Evolutionary conservation across 2,329 filamentous ascomycete genomes (phyloP).

Genomic region (Hypocreales sp.): DNA sequence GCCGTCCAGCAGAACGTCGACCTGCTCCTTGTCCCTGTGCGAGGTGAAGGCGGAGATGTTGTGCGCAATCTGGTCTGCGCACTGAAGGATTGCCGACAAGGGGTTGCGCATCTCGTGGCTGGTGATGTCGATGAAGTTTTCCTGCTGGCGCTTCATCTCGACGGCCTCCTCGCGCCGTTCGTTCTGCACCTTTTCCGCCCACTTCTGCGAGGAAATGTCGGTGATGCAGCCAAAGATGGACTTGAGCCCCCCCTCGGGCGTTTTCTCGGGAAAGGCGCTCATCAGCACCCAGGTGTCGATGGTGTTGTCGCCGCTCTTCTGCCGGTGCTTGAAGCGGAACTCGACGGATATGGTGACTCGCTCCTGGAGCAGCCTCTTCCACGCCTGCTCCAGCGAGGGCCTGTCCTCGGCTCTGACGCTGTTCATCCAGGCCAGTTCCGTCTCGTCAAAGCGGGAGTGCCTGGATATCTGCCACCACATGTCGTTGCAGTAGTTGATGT

Average conservation of each 20-base stretch:
- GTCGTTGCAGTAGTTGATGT: constrained; percentile 69
- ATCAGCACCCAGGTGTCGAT: constrained; percentile 65
- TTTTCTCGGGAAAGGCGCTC: constrained; percentile 59
- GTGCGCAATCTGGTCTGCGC: constrained; percentile 54
- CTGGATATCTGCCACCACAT: constrained; percentile 61
- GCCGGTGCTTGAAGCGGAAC: constrained; percentile 58
- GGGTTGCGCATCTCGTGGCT: constrained; percentile 68
- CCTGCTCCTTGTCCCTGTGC: constrained; percentile 21
- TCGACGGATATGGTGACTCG: constrained; percentile 53
- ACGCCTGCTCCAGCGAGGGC: constrained; percentile 39
- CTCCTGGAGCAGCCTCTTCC: constrained; percentile 45
- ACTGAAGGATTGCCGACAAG: constrained; percentile 59
- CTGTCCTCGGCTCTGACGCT: constrained; percentile 54
- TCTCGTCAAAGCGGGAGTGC: constrained; percentile 42
- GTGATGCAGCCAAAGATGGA: constrained; percentile 70
- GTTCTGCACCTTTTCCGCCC: constrained; percentile 67
- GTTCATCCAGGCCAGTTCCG: constrained; percentile 55
- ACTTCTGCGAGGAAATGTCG: constrained; percentile 75
- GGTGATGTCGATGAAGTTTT: constrained; percentile 61
- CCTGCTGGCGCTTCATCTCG: constrained; percentile 58
- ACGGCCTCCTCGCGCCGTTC: constrained; percentile 66
- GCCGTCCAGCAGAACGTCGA: constrained; percentile 33
- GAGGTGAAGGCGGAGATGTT: constrained; percentile 27
- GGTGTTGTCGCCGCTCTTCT: constrained; percentile 41
- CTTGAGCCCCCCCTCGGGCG: constrained; percentile 48